These are phyloP conservation scores for Pseudopithomyces chartarum DNA, from an alignment of 2,329 filamentous ascomycete species.

Conservation along the genomic window DNA sequence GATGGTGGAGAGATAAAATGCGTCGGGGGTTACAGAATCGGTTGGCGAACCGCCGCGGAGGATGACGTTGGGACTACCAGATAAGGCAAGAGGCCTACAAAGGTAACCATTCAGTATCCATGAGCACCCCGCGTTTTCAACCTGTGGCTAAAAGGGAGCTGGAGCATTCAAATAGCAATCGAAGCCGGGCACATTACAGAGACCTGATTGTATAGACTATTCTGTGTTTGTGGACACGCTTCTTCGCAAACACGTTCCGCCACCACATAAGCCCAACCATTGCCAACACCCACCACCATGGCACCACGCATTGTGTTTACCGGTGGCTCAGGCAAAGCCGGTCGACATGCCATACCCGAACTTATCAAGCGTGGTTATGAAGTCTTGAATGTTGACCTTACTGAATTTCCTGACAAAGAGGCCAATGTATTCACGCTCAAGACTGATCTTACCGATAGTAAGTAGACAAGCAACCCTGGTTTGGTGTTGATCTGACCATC, in stretches of 20 bases:
- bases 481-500: slow-evolving; percentile 28
- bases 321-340: slow-evolving; percentile 59
- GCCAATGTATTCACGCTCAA: slow-evolving; percentile 59
- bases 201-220: too few relatives aligned
- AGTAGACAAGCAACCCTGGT: slow-evolving; percentile 50
- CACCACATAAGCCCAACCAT: background rate
- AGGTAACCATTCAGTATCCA: too few relatives aligned
- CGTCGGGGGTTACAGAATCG: slow-evolving; percentile 12
- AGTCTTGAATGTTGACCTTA: slow-evolving; percentile 62
- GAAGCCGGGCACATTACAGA: background rate
- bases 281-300: slow-evolving; percentile 20
- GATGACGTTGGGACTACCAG: slow-evolving; percentile 15
- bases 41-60: slow-evolving; percentile 4
- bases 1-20: slow-evolving; percentile 6
- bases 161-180: background rate
- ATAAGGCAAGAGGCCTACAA: background rate
- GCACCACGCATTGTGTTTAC: slow-evolving; percentile 46
- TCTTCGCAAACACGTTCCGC: background rate
- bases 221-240: background rate
- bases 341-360: slow-evolving; percentile 59
- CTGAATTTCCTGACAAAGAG: slow-evolving; percentile 50
- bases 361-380: slow-evolving; percentile 57
- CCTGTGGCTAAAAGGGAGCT: slow-evolving; percentile 4
- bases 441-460: slow-evolving; percentile 60
- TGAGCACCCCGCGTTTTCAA: slow-evolving; percentile 6